phyloP scores from a whole-genome alignment of 495 filamentous ascomycete genomes.

The Penicillium paradoxum region DNA sequence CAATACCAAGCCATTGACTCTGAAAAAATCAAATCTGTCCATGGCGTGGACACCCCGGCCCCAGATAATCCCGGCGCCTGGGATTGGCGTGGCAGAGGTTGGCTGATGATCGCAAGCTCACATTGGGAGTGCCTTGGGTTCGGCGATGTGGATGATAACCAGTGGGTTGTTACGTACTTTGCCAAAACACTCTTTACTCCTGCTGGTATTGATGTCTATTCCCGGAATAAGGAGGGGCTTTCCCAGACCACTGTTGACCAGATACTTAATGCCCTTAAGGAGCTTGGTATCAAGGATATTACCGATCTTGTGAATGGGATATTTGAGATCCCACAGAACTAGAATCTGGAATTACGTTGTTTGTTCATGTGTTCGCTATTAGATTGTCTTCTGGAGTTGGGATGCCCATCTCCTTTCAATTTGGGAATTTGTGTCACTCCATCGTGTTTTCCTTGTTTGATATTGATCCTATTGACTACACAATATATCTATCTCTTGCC shows the following conservation, averaged over 20 bases:
- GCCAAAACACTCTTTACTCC: slow-evolving; percentile 68
- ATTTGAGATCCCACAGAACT: slow-evolving; percentile 22
- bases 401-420: too few relatives aligned
- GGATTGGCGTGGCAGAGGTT: slow-evolving; percentile 69
- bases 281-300: slow-evolving; percentile 21
- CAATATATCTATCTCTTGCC: too few relatives aligned
- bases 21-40: slow-evolving; percentile 52
- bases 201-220: slow-evolving; percentile 70
- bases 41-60: slow-evolving; percentile 57
- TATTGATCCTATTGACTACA: too few relatives aligned
- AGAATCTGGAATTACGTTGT: background rate
- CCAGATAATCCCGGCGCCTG: slow-evolving; percentile 43
- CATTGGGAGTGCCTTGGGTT: slow-evolving; percentile 74
- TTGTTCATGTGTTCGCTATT: too few relatives aligned
- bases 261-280: slow-evolving; percentile 41
- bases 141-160: slow-evolving; percentile 47
- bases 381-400: too few relatives aligned
- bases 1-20: slow-evolving; percentile 50
- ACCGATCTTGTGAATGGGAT: slow-evolving; percentile 12
- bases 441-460: too few relatives aligned
- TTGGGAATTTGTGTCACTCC: too few relatives aligned
- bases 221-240: slow-evolving; percentile 49
- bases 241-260: slow-evolving; percentile 39
- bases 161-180: slow-evolving; percentile 74
- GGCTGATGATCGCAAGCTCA: slow-evolving; percentile 56